Evolutionary conservation across 2,329 filamentous ascomycete genomes (phyloP).

Genomic region (Colletotrichum brevisporum): DNA sequence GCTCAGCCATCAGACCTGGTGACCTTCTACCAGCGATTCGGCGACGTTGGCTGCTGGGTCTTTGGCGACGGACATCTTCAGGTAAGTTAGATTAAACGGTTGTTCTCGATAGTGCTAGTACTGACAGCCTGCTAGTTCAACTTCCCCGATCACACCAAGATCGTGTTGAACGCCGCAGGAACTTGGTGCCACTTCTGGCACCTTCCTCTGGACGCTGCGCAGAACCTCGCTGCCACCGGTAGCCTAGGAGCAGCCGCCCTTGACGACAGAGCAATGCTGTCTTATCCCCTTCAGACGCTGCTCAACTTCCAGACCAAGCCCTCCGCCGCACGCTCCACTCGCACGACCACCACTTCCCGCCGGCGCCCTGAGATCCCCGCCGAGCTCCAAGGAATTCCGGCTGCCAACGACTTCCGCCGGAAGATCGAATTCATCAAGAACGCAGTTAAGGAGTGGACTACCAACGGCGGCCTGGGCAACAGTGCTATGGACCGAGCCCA

Average conservation of each 20-base stretch:
- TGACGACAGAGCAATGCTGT: slow-evolving; percentile 78
- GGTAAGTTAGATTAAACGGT: slow-evolving; percentile 56
- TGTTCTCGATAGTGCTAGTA: slow-evolving; percentile 27
- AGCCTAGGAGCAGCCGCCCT: slow-evolving; percentile 79
- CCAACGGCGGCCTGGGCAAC: slow-evolving; percentile 78
- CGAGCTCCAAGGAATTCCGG: slow-evolving; percentile 74
- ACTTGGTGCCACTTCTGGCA: slow-evolving; percentile 84
- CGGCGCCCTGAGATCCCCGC: slow-evolving; percentile 73
- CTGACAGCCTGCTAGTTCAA: slow-evolving; percentile 74
- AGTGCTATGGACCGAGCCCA: slow-evolving; percentile 69
- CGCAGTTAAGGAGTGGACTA: slow-evolving; percentile 79
- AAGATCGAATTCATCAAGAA: slow-evolving; percentile 82
- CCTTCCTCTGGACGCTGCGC: slow-evolving; percentile 78
- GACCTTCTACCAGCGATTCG: slow-evolving; percentile 85
- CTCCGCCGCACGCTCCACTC: slow-evolving; percentile 55
- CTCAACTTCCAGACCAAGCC: slow-evolving; percentile 75
- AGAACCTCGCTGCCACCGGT: slow-evolving; percentile 74
- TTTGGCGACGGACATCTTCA: slow-evolving; percentile 86
- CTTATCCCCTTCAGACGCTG: slow-evolving; percentile 80
- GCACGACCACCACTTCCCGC: slow-evolving; percentile 62
- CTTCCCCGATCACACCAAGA: slow-evolving; percentile 90
- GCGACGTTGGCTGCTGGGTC: slow-evolving; percentile 85
- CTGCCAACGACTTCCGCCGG: slow-evolving; percentile 79
- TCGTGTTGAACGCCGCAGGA: slow-evolving; percentile 82
- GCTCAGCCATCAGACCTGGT: slow-evolving; percentile 71